Evolutionary conservation across 2,329 filamentous ascomycete genomes (phyloP), one percentile per base, ranked within the genome.

Genomic region (Madurella fahalii): DNA sequence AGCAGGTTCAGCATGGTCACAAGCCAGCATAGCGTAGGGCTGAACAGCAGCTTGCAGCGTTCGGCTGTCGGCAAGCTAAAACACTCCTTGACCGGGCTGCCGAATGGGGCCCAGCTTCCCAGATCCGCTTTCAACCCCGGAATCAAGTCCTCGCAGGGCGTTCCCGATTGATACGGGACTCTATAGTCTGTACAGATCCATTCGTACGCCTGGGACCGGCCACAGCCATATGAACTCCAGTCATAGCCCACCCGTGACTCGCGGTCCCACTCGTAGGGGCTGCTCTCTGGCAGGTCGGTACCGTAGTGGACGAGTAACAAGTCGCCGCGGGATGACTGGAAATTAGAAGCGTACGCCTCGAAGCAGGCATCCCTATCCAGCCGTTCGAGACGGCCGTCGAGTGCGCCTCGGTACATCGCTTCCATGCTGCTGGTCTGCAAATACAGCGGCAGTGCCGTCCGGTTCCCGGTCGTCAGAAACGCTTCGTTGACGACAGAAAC

Each of bases 241-340:
- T 40, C 13, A 5, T 40, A 17, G 2, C 17, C 46, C 34, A 15
- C 16, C 13, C 32, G 30, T 12, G 32, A 32, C 20, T 8, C n/a
- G n/a, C n/a, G n/a, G n/a, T n/a, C n/a, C n/a, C n/a, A n/a, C n/a
- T n/a, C 34, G 16, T 48, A 25, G 3, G 25, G 25, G 25, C 25
- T 7, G 25, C 7, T 25, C 25, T 3, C 7, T 20, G 11, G 45
- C 13, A n/a, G 17, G 34, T 34, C 37, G 16, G 13, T 25, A 18
- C 8, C 34, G 37, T 16, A 16, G 12, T 32, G 13, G 18, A 47
- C 34, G 39, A 52, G 17, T 4, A 52, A 17, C n/a, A 52, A 4
- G 37, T 47, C 50, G 32, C 50, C 37, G 32, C 37, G 39, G 16
- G 43, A n/a, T 13, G 50, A 47, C 43, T 47, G 34, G 31, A 52